These are phyloP conservation scores for Sedum album DNA, from an alignment of 164 flowering plant genomes.

Conservation along the genomic window DNA sequence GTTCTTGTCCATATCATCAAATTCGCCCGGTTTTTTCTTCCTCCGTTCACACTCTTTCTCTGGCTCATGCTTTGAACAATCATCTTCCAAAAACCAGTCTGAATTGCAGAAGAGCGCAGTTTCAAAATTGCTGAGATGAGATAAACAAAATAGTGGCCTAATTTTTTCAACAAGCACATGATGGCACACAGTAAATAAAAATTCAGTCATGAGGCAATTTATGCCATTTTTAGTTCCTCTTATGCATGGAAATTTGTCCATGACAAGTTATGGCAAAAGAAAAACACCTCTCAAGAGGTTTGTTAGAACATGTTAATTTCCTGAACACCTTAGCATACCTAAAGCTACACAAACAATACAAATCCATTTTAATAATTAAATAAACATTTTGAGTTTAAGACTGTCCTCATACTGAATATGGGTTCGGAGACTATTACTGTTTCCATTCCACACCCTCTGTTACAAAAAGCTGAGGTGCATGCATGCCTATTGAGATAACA, in stretches of 20 bases:
- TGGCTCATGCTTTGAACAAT: constrained; percentile 32
- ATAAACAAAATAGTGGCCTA: neutral
- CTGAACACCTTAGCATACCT: neutral
- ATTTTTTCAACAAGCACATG: neutral
- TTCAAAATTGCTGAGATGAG: neutral
- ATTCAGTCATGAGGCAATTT: neutral
- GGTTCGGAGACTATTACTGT: neutral
- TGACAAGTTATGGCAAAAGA: neutral
- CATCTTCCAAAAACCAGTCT: constrained; percentile 33
- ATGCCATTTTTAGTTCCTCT: neutral
- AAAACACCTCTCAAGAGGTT: neutral
- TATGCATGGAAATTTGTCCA: neutral
- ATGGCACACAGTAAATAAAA: neutral
- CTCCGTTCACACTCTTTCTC: constrained; percentile 52
- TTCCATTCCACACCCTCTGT: no score
- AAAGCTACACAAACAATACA: no score
- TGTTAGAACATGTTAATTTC: neutral
- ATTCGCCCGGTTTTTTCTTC: constrained; percentile 33
- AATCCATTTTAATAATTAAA: no score
- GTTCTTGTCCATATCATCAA: constrained; percentile 34
- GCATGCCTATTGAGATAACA: neutral
- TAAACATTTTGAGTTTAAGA: neutral
- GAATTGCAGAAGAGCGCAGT: neutral
- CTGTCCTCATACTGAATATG: neutral
- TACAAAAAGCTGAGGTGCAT: neutral